phyloP scores from a whole-genome alignment of 108 stramenopile species.

The Epithemia pelagica region DNA sequence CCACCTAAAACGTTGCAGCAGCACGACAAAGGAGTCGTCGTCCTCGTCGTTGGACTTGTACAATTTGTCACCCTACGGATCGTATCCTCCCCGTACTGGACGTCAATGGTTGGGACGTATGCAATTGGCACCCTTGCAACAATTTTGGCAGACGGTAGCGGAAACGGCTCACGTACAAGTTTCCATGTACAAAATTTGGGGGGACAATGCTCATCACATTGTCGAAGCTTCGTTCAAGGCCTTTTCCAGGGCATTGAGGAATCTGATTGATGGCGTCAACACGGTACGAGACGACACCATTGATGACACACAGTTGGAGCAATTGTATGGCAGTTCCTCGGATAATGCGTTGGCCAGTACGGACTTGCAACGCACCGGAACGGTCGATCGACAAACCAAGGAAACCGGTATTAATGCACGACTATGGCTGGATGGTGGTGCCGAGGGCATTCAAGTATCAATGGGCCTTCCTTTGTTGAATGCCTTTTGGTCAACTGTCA shows the following conservation, averaged over 20 bases:
- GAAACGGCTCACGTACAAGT: constrained; percentile 40
- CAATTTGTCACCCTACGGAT: constrained; percentile 67
- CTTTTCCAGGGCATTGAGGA: constrained; percentile 67
- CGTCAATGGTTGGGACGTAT: constrained; percentile 57
- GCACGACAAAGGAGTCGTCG: neutral
- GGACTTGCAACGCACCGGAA: constrained; percentile 41
- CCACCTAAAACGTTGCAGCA: constrained; percentile 28
- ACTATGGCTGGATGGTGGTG: constrained; percentile 41
- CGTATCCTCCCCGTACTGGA: constrained; percentile 47
- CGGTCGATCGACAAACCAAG: constrained; percentile 63
- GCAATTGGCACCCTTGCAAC: constrained; percentile 38
- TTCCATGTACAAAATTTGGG: constrained; percentile 53
- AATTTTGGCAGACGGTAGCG: constrained; percentile 51
- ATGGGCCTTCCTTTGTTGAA: constrained; percentile 85
- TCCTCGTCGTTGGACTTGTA: constrained; percentile 23
- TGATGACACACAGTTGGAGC: neutral
- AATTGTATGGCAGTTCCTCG: constrained; percentile 43
- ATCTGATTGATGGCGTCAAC: constrained; percentile 53
- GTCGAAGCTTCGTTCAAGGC: constrained; percentile 84
- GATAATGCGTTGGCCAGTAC: constrained; percentile 33
- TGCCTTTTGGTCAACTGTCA: constrained; percentile 62
- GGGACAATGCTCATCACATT: constrained; percentile 80
- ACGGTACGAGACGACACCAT: neutral
- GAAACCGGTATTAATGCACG: constrained; percentile 70
- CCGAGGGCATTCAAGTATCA: constrained; percentile 31